These are phyloP conservation scores for Penicillium sp. DNA, from an alignment of 2,329 filamentous ascomycete species.

Conservation along the genomic window DNA sequence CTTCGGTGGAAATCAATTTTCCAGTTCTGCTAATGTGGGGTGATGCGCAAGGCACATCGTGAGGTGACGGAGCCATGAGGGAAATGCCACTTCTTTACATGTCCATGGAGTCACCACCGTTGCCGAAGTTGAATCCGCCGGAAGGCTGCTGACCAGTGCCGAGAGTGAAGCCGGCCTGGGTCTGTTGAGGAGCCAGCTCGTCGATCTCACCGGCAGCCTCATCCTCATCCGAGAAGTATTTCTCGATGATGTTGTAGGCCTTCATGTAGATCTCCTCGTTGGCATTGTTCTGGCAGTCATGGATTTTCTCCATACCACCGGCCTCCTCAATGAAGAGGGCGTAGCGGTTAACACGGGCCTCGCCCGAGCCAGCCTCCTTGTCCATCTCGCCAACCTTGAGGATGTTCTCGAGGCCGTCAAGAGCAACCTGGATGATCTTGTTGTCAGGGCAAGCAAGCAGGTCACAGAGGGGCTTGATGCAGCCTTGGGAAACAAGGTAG, in stretches of 20 bases:
- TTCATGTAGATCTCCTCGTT: conserved; percentile 99
- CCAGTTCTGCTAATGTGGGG: background rate
- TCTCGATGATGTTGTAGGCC: conserved; percentile 99
- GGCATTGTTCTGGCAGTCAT: conserved; percentile 99
- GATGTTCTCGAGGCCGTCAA: conserved; percentile 98
- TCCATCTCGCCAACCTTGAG: conserved; percentile 99
- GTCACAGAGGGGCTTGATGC: conserved; percentile 96
- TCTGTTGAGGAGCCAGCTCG: conserved; percentile 70
- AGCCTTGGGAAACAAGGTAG: conserved; percentile 87
- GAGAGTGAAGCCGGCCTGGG: conserved; percentile 72
- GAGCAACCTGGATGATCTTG: conserved; percentile 98
- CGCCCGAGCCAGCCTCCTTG: conserved; percentile 71
- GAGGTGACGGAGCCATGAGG: background rate
- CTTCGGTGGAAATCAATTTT: background rate
- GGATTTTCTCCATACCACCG: conserved; percentile 99
- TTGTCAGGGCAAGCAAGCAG: conserved; percentile 95
- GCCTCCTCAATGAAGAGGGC: conserved; percentile 98
- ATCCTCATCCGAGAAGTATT: conserved; percentile 99
- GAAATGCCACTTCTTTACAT: conserved; percentile 53
- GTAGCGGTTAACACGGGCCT: conserved; percentile 77
- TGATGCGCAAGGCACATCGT: background rate
- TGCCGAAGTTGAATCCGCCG: conserved; percentile 90
- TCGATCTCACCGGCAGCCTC: conserved; percentile 75
- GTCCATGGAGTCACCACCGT: conserved; percentile 70
- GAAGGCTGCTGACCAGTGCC: conserved; percentile 62